A percentile compares a stretch with the other conserved stretches of the same genome.
These are phyloP conservation scores for Amphibolis antarctica DNA, from an alignment of 106 monocot genomes.

Conservation along the genomic window DNA sequence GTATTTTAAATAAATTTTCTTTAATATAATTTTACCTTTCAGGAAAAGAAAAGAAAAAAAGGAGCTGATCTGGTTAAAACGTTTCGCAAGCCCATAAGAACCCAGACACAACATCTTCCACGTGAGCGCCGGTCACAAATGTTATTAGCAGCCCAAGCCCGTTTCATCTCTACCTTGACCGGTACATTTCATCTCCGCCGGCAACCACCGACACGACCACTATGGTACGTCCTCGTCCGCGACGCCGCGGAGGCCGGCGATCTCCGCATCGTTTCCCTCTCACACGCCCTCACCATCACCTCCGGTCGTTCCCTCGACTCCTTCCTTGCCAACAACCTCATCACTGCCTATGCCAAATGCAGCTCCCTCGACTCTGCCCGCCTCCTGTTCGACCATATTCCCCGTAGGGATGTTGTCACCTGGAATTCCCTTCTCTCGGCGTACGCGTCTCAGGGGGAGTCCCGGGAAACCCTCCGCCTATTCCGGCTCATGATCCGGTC, in stretches of 20 bases:
- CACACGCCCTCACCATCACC: constrained; percentile 37
- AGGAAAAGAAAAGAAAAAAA: no score
- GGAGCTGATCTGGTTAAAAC: no score
- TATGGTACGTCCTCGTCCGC: constrained; percentile 25
- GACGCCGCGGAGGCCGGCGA: constrained; percentile 16
- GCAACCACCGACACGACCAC: constrained; percentile 1
- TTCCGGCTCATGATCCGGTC: constrained; percentile 37
- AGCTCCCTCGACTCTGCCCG: constrained; percentile 29
- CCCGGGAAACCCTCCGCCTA: constrained; percentile 19
- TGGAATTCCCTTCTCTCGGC: constrained; percentile 71
- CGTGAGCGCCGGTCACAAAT: background rate
- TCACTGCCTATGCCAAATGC: constrained; percentile 31
- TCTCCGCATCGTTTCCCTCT: constrained; percentile 12
- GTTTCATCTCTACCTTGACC: background rate
- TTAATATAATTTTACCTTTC: no score
- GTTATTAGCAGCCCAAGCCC: background rate
- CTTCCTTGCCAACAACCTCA: constrained; percentile 58
- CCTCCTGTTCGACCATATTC: constrained; percentile 36
- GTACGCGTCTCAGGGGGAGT: constrained; percentile 32
- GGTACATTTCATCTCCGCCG: constrained; percentile 1
- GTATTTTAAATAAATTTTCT: no score
- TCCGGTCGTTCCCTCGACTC: constrained; percentile 26
- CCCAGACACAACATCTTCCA: no score
- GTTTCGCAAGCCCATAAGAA: no score
- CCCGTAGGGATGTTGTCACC: constrained; percentile 31